Evolutionary conservation across 305 asterid genomes (phyloP), one percentile per base, ranked within the genome.

Genomic region (Solanum hybrid): DNA sequence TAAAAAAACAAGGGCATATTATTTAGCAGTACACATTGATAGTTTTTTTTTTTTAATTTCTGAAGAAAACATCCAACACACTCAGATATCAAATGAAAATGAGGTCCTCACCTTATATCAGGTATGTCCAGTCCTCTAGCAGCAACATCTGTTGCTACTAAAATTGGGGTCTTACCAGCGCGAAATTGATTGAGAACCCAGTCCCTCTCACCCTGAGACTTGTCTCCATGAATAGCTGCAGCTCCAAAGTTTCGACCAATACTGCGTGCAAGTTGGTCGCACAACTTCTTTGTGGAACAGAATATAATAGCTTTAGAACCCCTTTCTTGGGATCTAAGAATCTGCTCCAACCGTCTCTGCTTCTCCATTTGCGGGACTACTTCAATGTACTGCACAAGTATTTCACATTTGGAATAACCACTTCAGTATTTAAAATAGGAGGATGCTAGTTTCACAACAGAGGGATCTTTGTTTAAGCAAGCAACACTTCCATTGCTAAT

Each of bases 141-240:
- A 89, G 99, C 99, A 92, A 96, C 99, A 94, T 97, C 99, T 83
- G 99, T 97, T 89, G 99, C 99, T 89, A 97, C 99, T 85, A 97
- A 93, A 90, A 97, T 84, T 81, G 99, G 99, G 90, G 96, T 93
- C 92, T 93, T 95, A 26, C 99, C 99, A 77, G 90, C 57, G 83
- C 98, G 97, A 89, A 97, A 97, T 90, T 97, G 99, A 93, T 95
- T 97, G 92, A 97, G 92, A 90, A 96, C 99, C 95, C 95, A 97
- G 91, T 97, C 99, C 90, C 99, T 95, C 94, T 96, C 99, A 87
- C 94, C 94, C 94, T 97, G 99, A 84, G 96, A 93, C 93, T 97
- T 96, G 93, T 97, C 99, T 87, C 99, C 99, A 86, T 97, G 99
- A 92, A 97, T 97, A 92, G 98, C 99, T 91, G 97, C 97, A 64